A percentile compares a stretch with the other conserved stretches of the same genome.
phyloP scores from a whole-genome alignment of 345 rosid species.

The Sisymbrium irio region DNA sequence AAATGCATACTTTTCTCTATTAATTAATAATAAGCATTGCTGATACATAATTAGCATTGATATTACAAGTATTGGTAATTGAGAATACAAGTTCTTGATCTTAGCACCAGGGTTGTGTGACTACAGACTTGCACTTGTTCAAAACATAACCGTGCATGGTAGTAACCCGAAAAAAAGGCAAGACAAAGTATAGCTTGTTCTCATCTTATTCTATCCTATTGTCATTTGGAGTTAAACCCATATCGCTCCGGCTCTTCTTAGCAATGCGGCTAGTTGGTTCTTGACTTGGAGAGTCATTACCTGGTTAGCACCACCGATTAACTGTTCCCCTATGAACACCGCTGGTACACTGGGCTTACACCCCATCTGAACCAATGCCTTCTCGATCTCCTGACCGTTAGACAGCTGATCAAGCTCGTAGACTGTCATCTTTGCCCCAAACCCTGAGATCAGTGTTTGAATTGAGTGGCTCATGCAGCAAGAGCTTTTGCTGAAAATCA shows the following conservation, averaged over 20 bases:
- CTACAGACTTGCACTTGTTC: constrained; percentile 30
- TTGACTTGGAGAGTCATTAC: constrained; percentile 49
- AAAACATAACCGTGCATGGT: constrained; percentile 24
- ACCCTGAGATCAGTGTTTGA: constrained; percentile 57
- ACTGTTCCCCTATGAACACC: constrained; percentile 73
- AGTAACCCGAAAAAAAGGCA: background rate
- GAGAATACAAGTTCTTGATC: constrained; percentile 20
- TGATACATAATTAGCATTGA: constrained; percentile 1
- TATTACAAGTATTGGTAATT: constrained; percentile 6
- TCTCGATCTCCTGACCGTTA: constrained; percentile 56
- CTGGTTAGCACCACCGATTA: constrained; percentile 75
- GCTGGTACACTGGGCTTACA: constrained; percentile 63
- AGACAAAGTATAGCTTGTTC: background rate
- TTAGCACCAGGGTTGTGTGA: constrained; percentile 2
- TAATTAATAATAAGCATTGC: background rate
- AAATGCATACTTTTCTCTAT: constrained; percentile 5
- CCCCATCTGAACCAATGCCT: constrained; percentile 58
- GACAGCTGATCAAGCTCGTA: constrained; percentile 69
- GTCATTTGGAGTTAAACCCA: constrained; percentile 32
- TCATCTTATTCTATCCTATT: constrained; percentile 27
- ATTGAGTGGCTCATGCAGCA: constrained; percentile 77
- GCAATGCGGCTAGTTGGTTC: constrained; percentile 36
- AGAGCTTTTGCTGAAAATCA: constrained; percentile 81
- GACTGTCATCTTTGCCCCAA: constrained; percentile 68
- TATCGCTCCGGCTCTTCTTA: constrained; percentile 43